Conservation (phyloP, 2,329 filamentous ascomycete species). For the Mollisia scopiformis region DNA sequence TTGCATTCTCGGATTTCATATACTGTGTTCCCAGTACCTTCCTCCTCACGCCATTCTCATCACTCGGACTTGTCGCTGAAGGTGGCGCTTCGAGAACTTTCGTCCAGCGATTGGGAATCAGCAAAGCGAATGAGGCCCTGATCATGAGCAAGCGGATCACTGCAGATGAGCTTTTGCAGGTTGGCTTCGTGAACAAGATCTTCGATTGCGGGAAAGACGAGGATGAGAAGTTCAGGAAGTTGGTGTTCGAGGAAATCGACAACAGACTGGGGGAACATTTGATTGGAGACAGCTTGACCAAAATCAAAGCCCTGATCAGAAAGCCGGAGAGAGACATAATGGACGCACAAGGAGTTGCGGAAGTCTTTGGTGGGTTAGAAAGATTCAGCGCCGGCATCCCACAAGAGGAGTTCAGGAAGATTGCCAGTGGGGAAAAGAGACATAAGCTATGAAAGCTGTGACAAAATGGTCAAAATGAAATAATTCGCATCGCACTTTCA, state of each 20-base stretch:
- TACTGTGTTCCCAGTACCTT: conserved; percentile 83
- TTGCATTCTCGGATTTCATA: conserved; percentile 88
- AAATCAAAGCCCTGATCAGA: conserved; percentile 84
- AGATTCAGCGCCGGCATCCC: conserved; percentile 69
- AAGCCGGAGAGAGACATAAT: conserved; percentile 72
- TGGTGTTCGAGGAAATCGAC: conserved; percentile 80
- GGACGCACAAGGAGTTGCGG: conserved; percentile 77
- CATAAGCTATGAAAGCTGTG: conserved; percentile 73
- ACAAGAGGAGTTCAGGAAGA: conserved; percentile 84
- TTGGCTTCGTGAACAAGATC: conserved; percentile 86
- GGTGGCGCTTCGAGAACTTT: conserved; percentile 81
- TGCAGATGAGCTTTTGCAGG: conserved; percentile 71
- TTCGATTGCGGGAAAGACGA: conserved; percentile 65
- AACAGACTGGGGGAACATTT: conserved; percentile 80
- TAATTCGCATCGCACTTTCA: neutral
- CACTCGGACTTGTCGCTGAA: conserved; percentile 87
- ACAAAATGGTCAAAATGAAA: neutral
- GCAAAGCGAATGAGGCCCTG: conserved; percentile 88
- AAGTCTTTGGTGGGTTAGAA: conserved; percentile 85
- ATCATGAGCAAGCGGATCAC: conserved; percentile 84
- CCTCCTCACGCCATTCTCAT: conserved; percentile 88
- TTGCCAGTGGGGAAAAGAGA: conserved; percentile 87
- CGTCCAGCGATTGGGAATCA: conserved; percentile 76
- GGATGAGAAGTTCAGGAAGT: conserved; percentile 67
- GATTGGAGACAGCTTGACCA: conserved; percentile 75